phyloP scores from a whole-genome alignment of 2,329 filamentous ascomycete species.

The Ophiobolus disseminans region DNA sequence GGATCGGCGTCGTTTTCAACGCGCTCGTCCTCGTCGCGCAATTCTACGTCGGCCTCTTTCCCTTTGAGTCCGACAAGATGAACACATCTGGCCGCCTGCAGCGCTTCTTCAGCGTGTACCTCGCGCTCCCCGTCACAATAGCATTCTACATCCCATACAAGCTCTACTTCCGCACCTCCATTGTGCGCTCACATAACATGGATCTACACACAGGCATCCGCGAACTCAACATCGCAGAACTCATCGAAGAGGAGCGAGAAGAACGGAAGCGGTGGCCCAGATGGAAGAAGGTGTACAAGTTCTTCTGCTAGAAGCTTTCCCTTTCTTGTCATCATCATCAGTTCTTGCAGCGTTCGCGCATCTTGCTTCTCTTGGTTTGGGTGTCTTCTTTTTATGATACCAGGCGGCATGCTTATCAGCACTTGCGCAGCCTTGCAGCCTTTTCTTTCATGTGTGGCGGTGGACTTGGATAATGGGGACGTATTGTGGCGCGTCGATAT shows the following conservation, averaged over 20 bases:
- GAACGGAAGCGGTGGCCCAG: constrained; percentile 65
- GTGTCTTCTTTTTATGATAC: constrained; percentile 33
- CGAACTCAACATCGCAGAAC: constrained; percentile 79
- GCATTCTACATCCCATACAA: constrained; percentile 78
- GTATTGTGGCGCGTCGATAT: neutral
- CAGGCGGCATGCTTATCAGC: constrained; percentile 37
- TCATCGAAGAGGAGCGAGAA: constrained; percentile 80
- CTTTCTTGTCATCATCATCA: neutral
- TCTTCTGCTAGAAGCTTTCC: constrained; percentile 50
- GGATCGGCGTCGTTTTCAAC: constrained; percentile 79
- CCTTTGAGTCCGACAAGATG: constrained; percentile 64
- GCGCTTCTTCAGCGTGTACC: constrained; percentile 76
- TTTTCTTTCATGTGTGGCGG: constrained; percentile 4
- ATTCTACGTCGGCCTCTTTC: constrained; percentile 86
- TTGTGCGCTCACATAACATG: constrained; percentile 76
- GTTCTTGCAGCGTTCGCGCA: constrained; percentile 25
- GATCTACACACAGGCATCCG: constrained; percentile 85
- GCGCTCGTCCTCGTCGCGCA: constrained; percentile 78
- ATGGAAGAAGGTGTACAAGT: constrained; percentile 60
- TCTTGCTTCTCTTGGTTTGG: constrained; percentile 11
- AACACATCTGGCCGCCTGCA: constrained; percentile 58
- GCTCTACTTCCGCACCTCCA: constrained; percentile 71
- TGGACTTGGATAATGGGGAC: neutral
- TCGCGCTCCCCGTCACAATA: constrained; percentile 72
- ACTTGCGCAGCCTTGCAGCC: constrained; percentile 35